Conservation (phyloP, 2,329 filamentous ascomycete genomes). For the Ophiostoma tasmaniense region DNA sequence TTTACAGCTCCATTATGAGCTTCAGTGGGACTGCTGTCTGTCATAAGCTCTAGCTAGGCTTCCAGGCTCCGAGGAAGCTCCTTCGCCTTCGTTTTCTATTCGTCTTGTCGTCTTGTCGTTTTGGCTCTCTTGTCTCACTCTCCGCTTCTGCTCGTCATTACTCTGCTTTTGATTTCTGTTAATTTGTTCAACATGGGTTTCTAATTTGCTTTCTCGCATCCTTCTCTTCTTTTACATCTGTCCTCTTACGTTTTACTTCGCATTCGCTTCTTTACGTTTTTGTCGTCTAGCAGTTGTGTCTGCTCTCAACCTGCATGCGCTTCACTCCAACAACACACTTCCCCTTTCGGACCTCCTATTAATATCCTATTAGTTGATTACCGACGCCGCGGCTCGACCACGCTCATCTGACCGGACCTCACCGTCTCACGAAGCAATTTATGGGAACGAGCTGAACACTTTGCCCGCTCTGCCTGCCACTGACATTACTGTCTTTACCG, state of each 20-base stretch:
- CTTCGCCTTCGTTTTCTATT: neutral
- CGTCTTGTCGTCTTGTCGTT: too few species aligned
- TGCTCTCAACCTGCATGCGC: neutral
- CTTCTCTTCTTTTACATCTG: neutral
- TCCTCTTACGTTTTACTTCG: neutral
- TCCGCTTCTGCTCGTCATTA: neutral
- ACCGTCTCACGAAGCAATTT: slow-evolving; percentile 5
- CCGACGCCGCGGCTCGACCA: neutral
- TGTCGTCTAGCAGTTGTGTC: neutral
- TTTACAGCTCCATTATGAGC: slow-evolving; percentile 5
- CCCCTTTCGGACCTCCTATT: slow-evolving; percentile 4
- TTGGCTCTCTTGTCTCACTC: neutral
- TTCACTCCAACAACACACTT: neutral
- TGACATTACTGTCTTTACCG: too few species aligned
- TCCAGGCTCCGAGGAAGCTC: neutral
- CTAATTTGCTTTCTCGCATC: neutral
- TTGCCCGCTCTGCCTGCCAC: neutral
- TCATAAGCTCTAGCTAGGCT: slow-evolving; percentile 3
- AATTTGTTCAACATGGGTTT: neutral
- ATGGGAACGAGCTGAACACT: slow-evolving; percentile 3
- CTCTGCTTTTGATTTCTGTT: neutral
- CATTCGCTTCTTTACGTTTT: neutral
- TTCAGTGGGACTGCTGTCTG: slow-evolving; percentile 1
- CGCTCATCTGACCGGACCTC: neutral
- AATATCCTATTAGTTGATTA: slow-evolving; percentile 1